Conservation (phyloP, 1,284 basidiomycete species). For the Trametes hirsuta region DNA sequence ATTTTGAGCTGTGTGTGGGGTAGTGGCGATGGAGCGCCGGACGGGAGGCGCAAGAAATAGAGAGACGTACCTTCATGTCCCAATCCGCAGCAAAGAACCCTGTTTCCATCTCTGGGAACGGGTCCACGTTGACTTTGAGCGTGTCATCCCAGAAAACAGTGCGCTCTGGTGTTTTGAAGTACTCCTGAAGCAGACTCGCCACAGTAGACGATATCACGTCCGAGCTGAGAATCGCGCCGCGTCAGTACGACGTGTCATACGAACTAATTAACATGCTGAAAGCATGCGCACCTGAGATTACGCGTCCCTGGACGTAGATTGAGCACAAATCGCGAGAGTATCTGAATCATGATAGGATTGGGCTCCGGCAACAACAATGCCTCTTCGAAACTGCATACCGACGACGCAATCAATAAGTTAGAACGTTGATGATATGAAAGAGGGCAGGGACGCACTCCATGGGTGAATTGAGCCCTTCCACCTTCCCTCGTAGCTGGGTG, state of each 20-base stretch:
- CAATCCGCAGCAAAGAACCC: constrained; percentile 76
- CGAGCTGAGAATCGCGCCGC: constrained; percentile 50
- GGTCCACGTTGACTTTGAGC: constrained; percentile 65
- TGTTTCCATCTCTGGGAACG: constrained; percentile 61
- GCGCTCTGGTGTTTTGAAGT: constrained; percentile 70
- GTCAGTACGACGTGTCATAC: constrained; percentile 37
- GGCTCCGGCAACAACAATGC: constrained; percentile 70
- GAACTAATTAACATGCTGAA: constrained; percentile 28
- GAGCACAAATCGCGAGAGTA: constrained; percentile 74
- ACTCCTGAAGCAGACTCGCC: constrained; percentile 65
- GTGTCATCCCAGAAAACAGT: constrained; percentile 79
- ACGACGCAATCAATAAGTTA: neutral
- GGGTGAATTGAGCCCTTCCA: constrained; percentile 74
- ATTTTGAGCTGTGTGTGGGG: constrained; percentile 63
- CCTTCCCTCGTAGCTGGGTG: constrained; percentile 69
- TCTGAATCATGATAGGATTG: constrained; percentile 67
- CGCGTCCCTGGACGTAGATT: constrained; percentile 82
- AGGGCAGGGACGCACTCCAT: constrained; percentile 68
- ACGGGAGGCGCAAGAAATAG: constrained; percentile 21
- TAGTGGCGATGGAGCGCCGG: constrained; percentile 9
- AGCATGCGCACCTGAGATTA: constrained; percentile 73
- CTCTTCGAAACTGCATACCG: constrained; percentile 65
- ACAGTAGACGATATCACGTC: constrained; percentile 79
- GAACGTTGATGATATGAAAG: neutral
- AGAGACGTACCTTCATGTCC: constrained; percentile 71